Evolutionary conservation across 352 stramenopile genomes (phyloP).

Genomic region (Phytophthora syringae): DNA sequence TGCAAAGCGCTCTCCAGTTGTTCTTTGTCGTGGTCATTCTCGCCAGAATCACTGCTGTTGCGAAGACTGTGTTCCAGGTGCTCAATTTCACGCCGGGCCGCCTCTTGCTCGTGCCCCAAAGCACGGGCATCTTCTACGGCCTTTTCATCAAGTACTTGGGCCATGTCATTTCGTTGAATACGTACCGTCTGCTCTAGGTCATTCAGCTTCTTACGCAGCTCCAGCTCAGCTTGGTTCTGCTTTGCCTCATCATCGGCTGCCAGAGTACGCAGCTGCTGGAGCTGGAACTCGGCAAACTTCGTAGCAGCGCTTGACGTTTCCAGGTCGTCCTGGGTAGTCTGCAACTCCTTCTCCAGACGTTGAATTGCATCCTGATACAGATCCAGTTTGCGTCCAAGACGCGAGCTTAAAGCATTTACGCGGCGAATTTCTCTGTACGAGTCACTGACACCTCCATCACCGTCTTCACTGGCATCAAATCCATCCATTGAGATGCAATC

Average conservation of each 20-base stretch:
- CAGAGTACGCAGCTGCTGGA: slow-evolving; percentile 71
- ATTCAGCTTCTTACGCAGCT: slow-evolving; percentile 31
- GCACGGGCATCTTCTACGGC: slow-evolving; percentile 31
- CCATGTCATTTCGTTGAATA: slow-evolving; percentile 32
- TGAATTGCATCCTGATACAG: slow-evolving; percentile 77
- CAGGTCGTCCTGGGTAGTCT: slow-evolving; percentile 74
- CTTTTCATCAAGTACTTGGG: slow-evolving; percentile 38
- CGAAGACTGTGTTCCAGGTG: slow-evolving; percentile 32
- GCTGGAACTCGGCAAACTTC: slow-evolving; percentile 85
- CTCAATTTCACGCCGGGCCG: slow-evolving; percentile 33
- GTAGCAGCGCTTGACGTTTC: slow-evolving; percentile 77
- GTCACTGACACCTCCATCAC: slow-evolving; percentile 36
- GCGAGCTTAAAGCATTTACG: slow-evolving; percentile 58
- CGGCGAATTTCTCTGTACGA: slow-evolving; percentile 66
- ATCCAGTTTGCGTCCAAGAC: slow-evolving; percentile 75
- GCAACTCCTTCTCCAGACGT: slow-evolving; percentile 67
- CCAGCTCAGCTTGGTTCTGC: slow-evolving; percentile 34
- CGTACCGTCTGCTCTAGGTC: slow-evolving; percentile 36
- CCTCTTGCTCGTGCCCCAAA: slow-evolving; percentile 35
- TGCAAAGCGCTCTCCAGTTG: slow-evolving; percentile 36
- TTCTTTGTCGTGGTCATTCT: slow-evolving; percentile 38
- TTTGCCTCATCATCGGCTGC: slow-evolving; percentile 57
- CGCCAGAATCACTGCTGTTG: slow-evolving; percentile 20
- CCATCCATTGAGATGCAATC: slow-evolving; percentile 44
- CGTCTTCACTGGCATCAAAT: slow-evolving; percentile 44